Percentiles rank a stretch among this genome's conserved stretches.
phyloP scores from a whole-genome alignment of 805 yeast species.

The Candida insectorum region DNA sequence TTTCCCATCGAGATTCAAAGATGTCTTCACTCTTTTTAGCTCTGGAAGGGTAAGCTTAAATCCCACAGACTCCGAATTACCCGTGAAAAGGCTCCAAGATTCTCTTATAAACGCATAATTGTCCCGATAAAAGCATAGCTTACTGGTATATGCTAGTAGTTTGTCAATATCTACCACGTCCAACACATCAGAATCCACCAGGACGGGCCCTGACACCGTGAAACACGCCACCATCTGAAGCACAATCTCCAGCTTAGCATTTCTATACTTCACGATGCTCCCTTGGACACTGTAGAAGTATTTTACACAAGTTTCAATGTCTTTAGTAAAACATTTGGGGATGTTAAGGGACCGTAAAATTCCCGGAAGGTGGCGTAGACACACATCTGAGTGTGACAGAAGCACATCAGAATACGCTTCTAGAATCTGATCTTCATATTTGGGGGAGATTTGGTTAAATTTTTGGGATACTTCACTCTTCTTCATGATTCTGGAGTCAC shows the following conservation, averaged over 20 bases:
- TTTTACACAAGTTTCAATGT: slow-evolving; percentile 26
- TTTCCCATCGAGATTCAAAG: slow-evolving; percentile 26
- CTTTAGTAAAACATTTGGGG: slow-evolving; percentile 30
- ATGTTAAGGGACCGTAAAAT: slow-evolving; percentile 23
- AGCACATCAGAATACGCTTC: slow-evolving; percentile 25
- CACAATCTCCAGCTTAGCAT: slow-evolving; percentile 10
- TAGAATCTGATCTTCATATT: slow-evolving; percentile 34
- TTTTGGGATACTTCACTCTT: slow-evolving; percentile 3
- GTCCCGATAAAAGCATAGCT: slow-evolving; percentile 32
- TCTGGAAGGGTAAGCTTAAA: slow-evolving; percentile 26
- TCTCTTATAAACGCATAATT: slow-evolving; percentile 22
- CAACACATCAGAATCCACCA: slow-evolving; percentile 19
- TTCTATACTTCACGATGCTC: slow-evolving; percentile 10
- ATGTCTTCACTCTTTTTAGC: slow-evolving; percentile 25
- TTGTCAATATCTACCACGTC: slow-evolving; percentile 43
- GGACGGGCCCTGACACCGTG: slow-evolving; percentile 22
- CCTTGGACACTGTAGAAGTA: slow-evolving; percentile 26
- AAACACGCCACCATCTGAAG: slow-evolving; percentile 7
- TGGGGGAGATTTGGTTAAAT: slow-evolving; percentile 16
- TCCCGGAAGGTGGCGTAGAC: slow-evolving; percentile 21
- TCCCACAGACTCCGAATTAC: slow-evolving; percentile 13
- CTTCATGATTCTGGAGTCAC: too few species aligned
- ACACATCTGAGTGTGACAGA: slow-evolving; percentile 23
- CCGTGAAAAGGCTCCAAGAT: slow-evolving; percentile 34
- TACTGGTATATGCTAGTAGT: slow-evolving; percentile 22